Conservation (phyloP, 768 basidiomycete species). For the Mycena venus region DNA sequence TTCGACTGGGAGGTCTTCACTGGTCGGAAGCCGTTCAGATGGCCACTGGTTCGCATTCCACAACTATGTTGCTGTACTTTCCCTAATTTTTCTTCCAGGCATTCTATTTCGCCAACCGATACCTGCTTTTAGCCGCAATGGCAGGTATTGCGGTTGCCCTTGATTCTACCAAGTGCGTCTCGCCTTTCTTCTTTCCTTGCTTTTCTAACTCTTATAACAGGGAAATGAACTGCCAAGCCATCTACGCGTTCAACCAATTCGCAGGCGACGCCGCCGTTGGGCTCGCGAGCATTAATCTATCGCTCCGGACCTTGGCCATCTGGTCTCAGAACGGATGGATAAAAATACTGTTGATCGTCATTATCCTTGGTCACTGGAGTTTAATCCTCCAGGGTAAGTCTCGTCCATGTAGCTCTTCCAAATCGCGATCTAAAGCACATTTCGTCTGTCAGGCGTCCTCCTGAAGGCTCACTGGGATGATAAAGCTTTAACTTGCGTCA, state of each 20-base stretch:
- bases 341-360: slow-evolving; percentile 46
- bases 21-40: slow-evolving; percentile 55
- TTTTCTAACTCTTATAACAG: slow-evolving; percentile 35
- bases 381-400: slow-evolving; percentile 41
- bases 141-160: slow-evolving; percentile 64
- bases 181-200: background rate
- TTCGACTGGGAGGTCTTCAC: slow-evolving; percentile 61
- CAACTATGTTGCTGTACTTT: slow-evolving; percentile 4
- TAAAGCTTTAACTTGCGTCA: slow-evolving; percentile 62
- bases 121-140: slow-evolving; percentile 56
- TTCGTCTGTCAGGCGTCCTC: slow-evolving; percentile 62
- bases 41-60: slow-evolving; percentile 54
- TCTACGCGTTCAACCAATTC: slow-evolving; percentile 75
- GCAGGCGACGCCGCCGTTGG: slow-evolving; percentile 64
- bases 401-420: slow-evolving; percentile 31
- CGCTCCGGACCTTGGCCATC: slow-evolving; percentile 57
- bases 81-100: slow-evolving; percentile 40
- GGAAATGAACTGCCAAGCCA: slow-evolving; percentile 69
- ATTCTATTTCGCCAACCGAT: slow-evolving; percentile 62
- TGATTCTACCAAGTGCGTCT: slow-evolving; percentile 58
- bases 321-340: slow-evolving; percentile 52
- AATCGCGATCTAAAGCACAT: background rate
- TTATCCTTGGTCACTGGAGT: slow-evolving; percentile 63
- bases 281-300: slow-evolving; percentile 65
- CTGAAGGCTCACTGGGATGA: slow-evolving; percentile 69